phyloP scores from a whole-genome alignment of 306 rosid genomes.

The Castanospermum australe region DNA sequence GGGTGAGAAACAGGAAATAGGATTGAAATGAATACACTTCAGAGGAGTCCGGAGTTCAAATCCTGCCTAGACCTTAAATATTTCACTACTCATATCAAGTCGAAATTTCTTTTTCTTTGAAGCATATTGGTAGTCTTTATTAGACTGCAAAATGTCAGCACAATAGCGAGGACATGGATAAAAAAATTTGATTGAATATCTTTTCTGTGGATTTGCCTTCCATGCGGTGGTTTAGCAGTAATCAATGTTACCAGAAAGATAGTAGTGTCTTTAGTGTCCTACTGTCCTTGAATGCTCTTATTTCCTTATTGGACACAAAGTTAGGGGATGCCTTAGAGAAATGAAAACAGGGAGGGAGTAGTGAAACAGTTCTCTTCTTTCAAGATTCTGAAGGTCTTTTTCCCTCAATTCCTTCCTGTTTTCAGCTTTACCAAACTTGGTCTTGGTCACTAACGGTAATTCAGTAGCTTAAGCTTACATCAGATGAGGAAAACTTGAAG shows the following conservation, averaged over 20 bases:
- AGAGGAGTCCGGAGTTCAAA: too few relatives aligned
- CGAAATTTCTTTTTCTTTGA: neutral
- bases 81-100: neutral
- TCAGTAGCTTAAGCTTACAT: neutral
- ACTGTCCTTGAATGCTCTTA: neutral
- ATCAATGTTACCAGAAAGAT: neutral
- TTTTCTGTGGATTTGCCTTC: constrained; percentile 12
- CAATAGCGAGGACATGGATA: neutral
- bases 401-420: neutral
- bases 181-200: too few relatives aligned
- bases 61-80: neutral
- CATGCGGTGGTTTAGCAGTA: neutral
- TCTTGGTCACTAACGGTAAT: neutral
- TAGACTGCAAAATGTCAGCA: neutral
- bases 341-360: neutral
- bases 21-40: too few relatives aligned
- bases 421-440: neutral
- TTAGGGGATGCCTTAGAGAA: neutral
- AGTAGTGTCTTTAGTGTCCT: neutral
- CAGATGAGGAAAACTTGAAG: too few relatives aligned
- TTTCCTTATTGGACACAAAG: neutral
- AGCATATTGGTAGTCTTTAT: neutral
- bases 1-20: too few relatives aligned
- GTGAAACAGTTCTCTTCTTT: neutral
- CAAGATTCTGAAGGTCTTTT: neutral